Conservation (phyloP, 352 stramenopile species). For the Globisporangium carolinianum region DNA sequence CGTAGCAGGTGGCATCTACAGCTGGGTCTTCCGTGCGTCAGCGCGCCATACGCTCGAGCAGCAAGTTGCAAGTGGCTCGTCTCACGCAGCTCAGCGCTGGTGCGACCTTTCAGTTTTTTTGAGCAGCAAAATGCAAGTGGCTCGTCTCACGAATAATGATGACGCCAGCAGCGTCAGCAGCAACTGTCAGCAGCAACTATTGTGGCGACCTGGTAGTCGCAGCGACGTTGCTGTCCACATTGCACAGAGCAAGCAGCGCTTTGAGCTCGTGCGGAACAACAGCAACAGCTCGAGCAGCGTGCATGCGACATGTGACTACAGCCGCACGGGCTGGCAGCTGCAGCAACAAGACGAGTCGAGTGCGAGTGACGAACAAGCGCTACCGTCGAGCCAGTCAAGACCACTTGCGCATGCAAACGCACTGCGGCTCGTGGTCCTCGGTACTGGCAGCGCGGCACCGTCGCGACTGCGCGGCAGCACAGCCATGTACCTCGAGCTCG, state of each 20-base stretch:
- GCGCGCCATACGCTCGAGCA: slow-evolving; percentile 18
- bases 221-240: slow-evolving; percentile 22
- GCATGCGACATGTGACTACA: slow-evolving; percentile 24
- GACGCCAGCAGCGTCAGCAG: slow-evolving; percentile 6
- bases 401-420: not conserved
- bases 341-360: not conserved
- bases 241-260: slow-evolving; percentile 47
- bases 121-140: not conserved
- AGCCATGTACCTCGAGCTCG: slow-evolving; percentile 87
- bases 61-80: not conserved
- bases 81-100: slow-evolving; percentile 7
- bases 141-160: slow-evolving; percentile 1
- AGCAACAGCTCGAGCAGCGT: not conserved
- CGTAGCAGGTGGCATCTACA: slow-evolving; percentile 32
- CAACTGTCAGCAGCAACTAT: slow-evolving; percentile 22
- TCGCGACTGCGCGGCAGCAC: slow-evolving; percentile 96
- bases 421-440: slow-evolving; percentile 84
- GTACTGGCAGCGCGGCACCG: slow-evolving; percentile 93
- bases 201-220: slow-evolving; percentile 9
- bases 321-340: slow-evolving; percentile 35
- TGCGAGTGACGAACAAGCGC: slow-evolving; percentile 9
- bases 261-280: slow-evolving; percentile 17
- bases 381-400: not conserved
- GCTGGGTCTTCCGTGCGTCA: slow-evolving; percentile 45
- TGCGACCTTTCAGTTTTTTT: slow-evolving; percentile 3